Evolutionary conservation across 306 rosid genomes (phyloP), one percentile per base, ranked within the genome.

Genomic region (Datisca glomerata): DNA sequence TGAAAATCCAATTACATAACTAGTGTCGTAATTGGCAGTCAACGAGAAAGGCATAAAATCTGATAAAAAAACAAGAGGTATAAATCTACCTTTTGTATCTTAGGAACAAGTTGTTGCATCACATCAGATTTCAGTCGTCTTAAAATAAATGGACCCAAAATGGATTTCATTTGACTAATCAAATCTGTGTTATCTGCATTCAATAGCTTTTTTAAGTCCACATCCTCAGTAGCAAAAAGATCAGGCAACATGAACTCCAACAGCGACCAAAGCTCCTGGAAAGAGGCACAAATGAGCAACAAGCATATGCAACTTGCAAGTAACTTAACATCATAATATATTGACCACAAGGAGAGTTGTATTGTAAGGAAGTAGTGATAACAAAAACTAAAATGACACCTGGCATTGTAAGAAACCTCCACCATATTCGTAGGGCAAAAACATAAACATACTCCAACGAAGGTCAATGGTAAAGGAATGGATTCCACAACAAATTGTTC

Each of bases 221-320:
- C 86, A 69, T 80, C 95, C 70, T 77, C 86, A 2, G 75, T 49
- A 66, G 70, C 75, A 62, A 89, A 89, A 56, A 89, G 72, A 72
- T 83, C 87, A 56, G 95, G 97, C 95, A 89, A 57, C 94, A 89
- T 77, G 74, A 89, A 89, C 76, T 89, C 93, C 79, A 89, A 61
- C 63, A 83, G 31, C 7, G 97, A 89, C 97, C 97, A 89, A 35
- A 89, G 71, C 61, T 89, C 95, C 97, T 89, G 91, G n/a, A n/a
- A n/a, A n/a, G n/a, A n/a, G n/a, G 58, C 68, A 61, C 44, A 74
- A 49, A 49, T 51, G 38, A 18, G 46, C 18, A 51, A 23, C 24
- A 48, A 65, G 41, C 49, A 24, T 50, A 49, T 45, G 57, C 43
- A 53, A 55, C 40, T 22, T 28, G 29, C 49, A 51, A 14, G 29